Evolutionary conservation across 2,329 filamentous ascomycete species (phyloP), one percentile per base, ranked within the genome.

Genomic region (Aspergillus pseudotamarii): DNA sequence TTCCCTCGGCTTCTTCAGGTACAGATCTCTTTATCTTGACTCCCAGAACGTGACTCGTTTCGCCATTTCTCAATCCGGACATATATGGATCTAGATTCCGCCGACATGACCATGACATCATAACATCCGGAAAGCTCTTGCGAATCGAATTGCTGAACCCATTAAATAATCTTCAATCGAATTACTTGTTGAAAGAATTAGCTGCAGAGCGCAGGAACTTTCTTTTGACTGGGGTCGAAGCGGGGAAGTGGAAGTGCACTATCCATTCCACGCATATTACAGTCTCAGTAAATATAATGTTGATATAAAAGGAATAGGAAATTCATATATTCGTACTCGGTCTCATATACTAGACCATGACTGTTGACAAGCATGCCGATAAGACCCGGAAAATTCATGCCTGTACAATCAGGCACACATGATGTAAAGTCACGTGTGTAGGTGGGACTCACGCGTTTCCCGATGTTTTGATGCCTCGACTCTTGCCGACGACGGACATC

Each of bases 381-480:
- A 2, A 36, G 5, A 36, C 14, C 8, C 41, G 4, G 10, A 2
- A 21, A 2, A 43, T 21, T 4, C 11, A 32, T 60, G 61, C 63
- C 63, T 65, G 43, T 4, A 19, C 4, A 16, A 14, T 48, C 45
- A 61, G 60, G 63, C 63, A 55, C 2, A 34, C 26, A 56, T 61
- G 58, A 65, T 60, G 50, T 51, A 58, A 21, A n/a, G 28, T 70
- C 68, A 70, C 68, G 68, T 70, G 68, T 16, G 2, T 10, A 21
- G 57, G 61, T 58, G 67, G 64, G 54, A 60, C 56, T 61, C 38
- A 65, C 66, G 65, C 64, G 63, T 68, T 58, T 51, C 62, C 62
- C 57, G 61, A 58, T 70, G 66, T 68, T 68, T 69, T 68, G 64
- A 66, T 68, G 57, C 60, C 55, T 65, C 61, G 59, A 64, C 48